These are phyloP conservation scores for Zalaria sp. DNA, from an alignment of 2,329 filamentous ascomycete species.

Conservation along the genomic window DNA sequence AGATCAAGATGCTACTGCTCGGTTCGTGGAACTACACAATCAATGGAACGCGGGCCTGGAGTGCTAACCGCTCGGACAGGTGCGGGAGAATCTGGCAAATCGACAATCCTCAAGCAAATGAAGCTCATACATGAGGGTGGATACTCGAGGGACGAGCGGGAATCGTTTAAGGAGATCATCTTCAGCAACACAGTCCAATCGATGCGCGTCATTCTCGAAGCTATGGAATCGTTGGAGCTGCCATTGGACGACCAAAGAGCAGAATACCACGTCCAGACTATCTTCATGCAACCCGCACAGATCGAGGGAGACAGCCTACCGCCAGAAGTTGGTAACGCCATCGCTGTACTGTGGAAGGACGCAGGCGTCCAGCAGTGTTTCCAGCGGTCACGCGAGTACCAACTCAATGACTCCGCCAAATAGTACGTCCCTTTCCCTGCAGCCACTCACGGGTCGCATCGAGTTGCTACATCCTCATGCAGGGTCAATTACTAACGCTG, in stretches of 20 bases:
- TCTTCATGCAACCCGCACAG: conserved; percentile 96
- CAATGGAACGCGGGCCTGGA: too few species aligned
- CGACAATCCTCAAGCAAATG: conserved; percentile 92
- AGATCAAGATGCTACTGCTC: conserved; percentile 99
- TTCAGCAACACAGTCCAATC: conserved; percentile 59
- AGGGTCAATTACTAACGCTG: too few species aligned
- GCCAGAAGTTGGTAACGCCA: conserved; percentile 86
- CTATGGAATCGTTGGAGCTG: conserved; percentile 57
- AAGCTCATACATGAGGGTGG: conserved; percentile 99
- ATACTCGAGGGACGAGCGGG: conserved; percentile 79
- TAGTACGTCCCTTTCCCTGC: conserved; percentile 49
- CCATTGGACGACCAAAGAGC: conserved; percentile 82
- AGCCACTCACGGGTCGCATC: conserved; percentile 2
- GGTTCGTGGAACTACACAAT: conserved; percentile 45
- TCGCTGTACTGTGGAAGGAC: conserved; percentile 86
- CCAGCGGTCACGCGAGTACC: conserved; percentile 89
- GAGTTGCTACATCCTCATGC: conserved; percentile 1
- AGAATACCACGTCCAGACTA: conserved; percentile 95
- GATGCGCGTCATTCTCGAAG: conserved; percentile 56
- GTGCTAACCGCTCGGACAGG: conserved; percentile 34
- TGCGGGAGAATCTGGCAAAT: conserved; percentile 96
- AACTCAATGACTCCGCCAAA: conserved; percentile 90
- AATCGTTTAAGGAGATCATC: conserved; percentile 59
- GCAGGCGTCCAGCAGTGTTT: conserved; percentile 88
- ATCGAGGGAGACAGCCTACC: conserved; percentile 90